Base-by-base conservation (phyloP, 2,329 filamentous ascomycete species). In the Aspergillus jensenii region DNA sequence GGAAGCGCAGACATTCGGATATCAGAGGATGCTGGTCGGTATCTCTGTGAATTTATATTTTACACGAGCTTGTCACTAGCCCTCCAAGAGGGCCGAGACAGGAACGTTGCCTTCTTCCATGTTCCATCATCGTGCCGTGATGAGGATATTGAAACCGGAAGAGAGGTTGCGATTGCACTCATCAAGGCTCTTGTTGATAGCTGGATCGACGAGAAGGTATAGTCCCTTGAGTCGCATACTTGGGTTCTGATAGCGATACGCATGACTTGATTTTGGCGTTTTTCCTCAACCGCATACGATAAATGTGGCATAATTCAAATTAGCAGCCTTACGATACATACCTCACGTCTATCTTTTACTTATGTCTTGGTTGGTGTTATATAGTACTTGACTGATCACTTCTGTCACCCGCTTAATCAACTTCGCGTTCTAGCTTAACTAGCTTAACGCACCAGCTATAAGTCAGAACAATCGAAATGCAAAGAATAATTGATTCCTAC, bases 1-100 rank as follows among this genome's bases (percentile, higher is more conserved):
- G 33, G 66, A 27, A 67, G 62, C 2, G 62, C 68, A 12, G 77
- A 80, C 59, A 65, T 81, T 7, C 81, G 84, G 33, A 77, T 89
- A 40, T 91, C 88, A 0, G 82, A 86, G 44, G 87, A 93, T 63
- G 85, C 90, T 0, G 90, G 90, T 3, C 82, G 82, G 19, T 93
- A 88, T 71, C 78, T 92, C 15, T 93, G 90, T 74, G 90, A 93
- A 69, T 93, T 90, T 68, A 91, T 89, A 64, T 90, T 89, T 72
- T 91, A 86, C 73, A 86, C 84, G 6, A 89, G 86, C 60, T 72
- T 91, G 64, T 80, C 87, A 5, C 60, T 67, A 43, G 74, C 73
- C 15, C 60, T 64, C 15, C 66, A 63, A 56, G 67, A 71, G 43
- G 67, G 69, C 3, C 65, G 67, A 21, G 66, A 71, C 47, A 68